Base-by-base conservation (phyloP, 495 filamentous ascomycete genomes). In the Aspergillus coremiiformis region DNA sequence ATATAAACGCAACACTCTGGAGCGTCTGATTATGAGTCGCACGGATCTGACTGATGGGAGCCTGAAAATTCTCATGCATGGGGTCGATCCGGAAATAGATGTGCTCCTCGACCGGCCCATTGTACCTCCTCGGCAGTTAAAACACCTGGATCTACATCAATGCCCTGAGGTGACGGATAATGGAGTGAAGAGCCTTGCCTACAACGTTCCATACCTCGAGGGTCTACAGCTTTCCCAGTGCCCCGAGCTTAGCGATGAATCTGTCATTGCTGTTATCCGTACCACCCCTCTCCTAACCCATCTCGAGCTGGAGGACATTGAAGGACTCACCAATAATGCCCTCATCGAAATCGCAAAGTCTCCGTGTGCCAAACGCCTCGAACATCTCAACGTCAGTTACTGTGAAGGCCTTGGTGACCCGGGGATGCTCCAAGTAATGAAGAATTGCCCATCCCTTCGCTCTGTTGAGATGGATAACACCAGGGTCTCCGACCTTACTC, bases 401-500 rank as follows among this genome's bases (percentile, higher is more conserved):
- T 98, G 93, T 62, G 93, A 94, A 62, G 81, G 76, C 39, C 64
- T 98, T 0, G 84, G 89, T 9, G 94, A 98, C 65, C 67, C 70
- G 0, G 93, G 94, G 41, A 87, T 96, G 83, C 73, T 95, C 0
- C 86, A 83, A 17, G 72, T 98, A 14, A 74, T 98, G 56, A 86
- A 89, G 59, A 75, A 72, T 43, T 95, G 90, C 65, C 72, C 76
- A 1, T 74, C 70, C 15, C 77, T 97, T 12, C 69, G 71, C 35
- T 86, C 74, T 43, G 75, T 95, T 11, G 87, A 89, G 39, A 87
- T 96, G 83, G 93, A 98, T 67, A 97, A 97, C 65, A 98, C 93
- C 2, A 83, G 87, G 42, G 78, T 95, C 49, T 89, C 86, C 35
- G 89, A 98, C 57, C 77, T 95, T 5, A 82, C 86, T n/a, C 80